Base-by-base conservation (phyloP, 2,329 filamentous ascomycete genomes). In the Calonectria pauciramosa region DNA sequence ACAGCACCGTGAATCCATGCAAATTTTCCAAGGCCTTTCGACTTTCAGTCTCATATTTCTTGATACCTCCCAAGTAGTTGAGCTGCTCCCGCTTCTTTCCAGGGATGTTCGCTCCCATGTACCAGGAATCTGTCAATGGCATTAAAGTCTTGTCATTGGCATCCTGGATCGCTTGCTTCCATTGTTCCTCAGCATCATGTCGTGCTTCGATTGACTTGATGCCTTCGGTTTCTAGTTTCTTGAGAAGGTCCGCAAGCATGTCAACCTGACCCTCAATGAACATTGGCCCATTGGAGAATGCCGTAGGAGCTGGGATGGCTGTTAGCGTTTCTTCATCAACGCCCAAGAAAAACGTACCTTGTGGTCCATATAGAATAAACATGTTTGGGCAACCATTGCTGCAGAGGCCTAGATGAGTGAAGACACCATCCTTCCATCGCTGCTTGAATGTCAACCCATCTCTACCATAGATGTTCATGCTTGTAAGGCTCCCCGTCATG, bases 351-450 rank as follows among this genome's bases (percentile, higher is more conserved):
- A 4, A 70, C 52, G 41, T 68, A 44, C 73, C 70, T 63, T 80
- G 79, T 14, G 80, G 80, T 2, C 80, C 78, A 54, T 82, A 81
- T 20, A 81, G 28, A 30, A 82, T 60, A 32, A 81, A 81, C 47
- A 78, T 71, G 20, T 80, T 82, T 1, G 77, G 80, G 34, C 72
- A 74, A 13, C 75, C 80, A 3, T 70, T 69, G 20, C 74, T 64
- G 72, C 77, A 78, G 54, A 81, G 77, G 20, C 80, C 79, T 7
- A 81, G 59, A 30, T 80, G 76, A 6, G 79, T 81, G 44, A 67
- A 63, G 16, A 81, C 72, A 16, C 79, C 77, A 28, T 70, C 66
- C 32, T 68, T 65, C 78, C 76, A 81, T 54, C 68, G 66, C 10
- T 78, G 65, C 26, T 70, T 44, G 10, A 80, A 72, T 4, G 65